Conservation (phyloP, 257 asterid genomes). For the Nicotiana paniculata region DNA sequence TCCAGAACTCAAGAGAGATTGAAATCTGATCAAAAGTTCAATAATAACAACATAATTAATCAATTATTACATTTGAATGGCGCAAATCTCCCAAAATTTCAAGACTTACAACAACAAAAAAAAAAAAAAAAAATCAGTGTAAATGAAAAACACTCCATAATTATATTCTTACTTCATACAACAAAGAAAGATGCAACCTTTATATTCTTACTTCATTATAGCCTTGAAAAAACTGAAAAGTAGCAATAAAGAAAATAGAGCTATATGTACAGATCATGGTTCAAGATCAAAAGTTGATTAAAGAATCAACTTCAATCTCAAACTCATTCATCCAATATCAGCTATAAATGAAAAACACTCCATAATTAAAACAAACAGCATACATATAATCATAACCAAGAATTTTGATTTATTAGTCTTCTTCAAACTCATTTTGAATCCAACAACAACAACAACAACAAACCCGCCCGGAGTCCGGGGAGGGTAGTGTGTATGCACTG, state of each 20-base stretch:
- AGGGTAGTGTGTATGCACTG: too few species aligned
- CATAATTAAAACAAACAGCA: background rate
- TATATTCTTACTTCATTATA: background rate
- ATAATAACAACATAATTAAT: slow-evolving; percentile 12
- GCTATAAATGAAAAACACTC: background rate
- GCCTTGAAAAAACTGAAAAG: background rate
- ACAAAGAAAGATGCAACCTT: background rate
- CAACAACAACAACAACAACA: too few species aligned
- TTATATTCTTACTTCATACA: too few species aligned
- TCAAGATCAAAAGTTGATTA: background rate
- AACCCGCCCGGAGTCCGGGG: too few species aligned
- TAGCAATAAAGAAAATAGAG: background rate
- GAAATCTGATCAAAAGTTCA: slow-evolving; percentile 29
- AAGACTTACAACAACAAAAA: too few species aligned
- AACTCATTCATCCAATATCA: background rate
- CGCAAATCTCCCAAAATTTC: background rate
- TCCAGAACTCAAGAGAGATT: slow-evolving; percentile 4
- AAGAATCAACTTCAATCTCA: background rate
- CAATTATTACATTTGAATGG: background rate
- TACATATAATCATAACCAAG: background rate
- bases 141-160: too few species aligned
- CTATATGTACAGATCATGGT: background rate
- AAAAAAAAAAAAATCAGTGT: too few species aligned
- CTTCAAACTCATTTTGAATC: background rate
- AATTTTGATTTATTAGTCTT: background rate